Evolutionary conservation across 1,284 basidiomycete species (phyloP), one percentile per base, ranked within the genome.

Genomic region (Cystobasidiaceae sp.): DNA sequence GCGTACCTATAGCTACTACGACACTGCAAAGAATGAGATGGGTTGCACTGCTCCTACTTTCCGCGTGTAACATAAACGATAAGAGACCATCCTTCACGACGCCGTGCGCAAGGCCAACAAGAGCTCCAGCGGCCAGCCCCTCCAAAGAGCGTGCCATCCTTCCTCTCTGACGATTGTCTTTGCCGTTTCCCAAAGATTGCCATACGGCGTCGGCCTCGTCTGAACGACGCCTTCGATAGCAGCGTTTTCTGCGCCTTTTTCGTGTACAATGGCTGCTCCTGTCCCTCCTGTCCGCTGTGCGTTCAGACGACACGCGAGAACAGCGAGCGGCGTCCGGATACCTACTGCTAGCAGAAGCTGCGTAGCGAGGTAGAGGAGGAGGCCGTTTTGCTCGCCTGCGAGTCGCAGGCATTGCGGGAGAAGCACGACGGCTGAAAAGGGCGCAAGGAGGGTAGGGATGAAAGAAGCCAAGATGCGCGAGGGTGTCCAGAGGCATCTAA

Each of bases 81-180:
- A 11, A 11, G 37, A 39, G 37, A 39, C 11, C n/a, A n/a, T 13
- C 21, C 21, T 39, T 45, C 27, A 62, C 21, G 50, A 49, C 21
- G 46, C 34, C 17, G 30, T 62, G 19, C 60, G 19, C 13, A 62
- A 32, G 4, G 60, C 60, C 25, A 62, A 39, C 28, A 62, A 19
- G 17, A 62, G 25, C 28, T 62, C 60, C 23, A 62, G 50, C 1
- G 60, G 60, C 60, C 60, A 62, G n/a, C 60, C 60, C 41, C 60
- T 49, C 60, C 60, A 62, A 11, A 62, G 33, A n/a, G 60, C 60
- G 28, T 44, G 54, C 60, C 60, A 62, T 43, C 60, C 60, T 43
- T 62, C 60, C 21, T 62, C 60, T 41, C n/a, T 30, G 2, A 62
- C 39, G 23, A 62, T 51, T 17, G 60, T 62, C 28, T 52, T 41